Conservation (phyloP, 2,329 filamentous ascomycete genomes). For the Lecanicillium sp. region DNA sequence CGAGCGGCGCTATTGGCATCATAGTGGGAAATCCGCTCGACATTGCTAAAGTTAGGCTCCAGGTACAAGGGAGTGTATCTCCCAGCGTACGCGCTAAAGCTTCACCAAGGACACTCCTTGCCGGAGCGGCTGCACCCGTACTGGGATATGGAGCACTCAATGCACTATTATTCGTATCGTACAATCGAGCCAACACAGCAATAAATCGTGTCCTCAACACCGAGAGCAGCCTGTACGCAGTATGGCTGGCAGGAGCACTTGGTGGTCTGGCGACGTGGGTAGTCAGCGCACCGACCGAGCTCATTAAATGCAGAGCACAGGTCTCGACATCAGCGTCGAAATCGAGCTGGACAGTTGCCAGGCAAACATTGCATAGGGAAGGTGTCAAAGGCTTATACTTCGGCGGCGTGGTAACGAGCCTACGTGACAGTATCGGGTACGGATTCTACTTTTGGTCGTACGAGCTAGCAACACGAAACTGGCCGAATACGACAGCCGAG, state of each 20-base stretch:
- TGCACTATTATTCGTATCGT: conserved; percentile 80
- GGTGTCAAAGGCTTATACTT: conserved; percentile 68
- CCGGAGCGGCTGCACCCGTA: conserved; percentile 75
- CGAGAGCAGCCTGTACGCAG: conserved; percentile 48
- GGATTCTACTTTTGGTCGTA: conserved; percentile 97
- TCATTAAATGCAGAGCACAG: conserved; percentile 85
- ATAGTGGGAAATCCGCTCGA: conserved; percentile 83
- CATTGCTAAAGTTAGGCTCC: conserved; percentile 55
- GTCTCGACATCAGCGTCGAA: conserved; percentile 35
- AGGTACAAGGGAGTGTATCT: conserved; percentile 39
- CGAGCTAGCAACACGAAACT: conserved; percentile 59
- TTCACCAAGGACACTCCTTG: conserved; percentile 33
- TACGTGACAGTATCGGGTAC: conserved; percentile 86
- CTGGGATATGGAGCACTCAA: conserved; percentile 88
- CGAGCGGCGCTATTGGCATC: conserved; percentile 79
- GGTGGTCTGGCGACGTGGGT: conserved; percentile 81
- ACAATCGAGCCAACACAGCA: conserved; percentile 70
- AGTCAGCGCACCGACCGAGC: conserved; percentile 80
- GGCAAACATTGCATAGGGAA: conserved; percentile 45
- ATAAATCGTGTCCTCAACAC: conserved; percentile 35
- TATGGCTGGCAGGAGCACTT: conserved; percentile 71
- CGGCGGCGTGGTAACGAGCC: conserved; percentile 71
- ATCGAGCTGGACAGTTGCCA: conserved; percentile 58
- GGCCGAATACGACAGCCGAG: conserved; percentile 27
- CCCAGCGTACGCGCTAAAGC: conserved; percentile 21